Percentiles rank a stretch among this genome's conserved stretches.
phyloP scores from a whole-genome alignment of 2,329 filamentous ascomycete species.

The Pseudogymnoascus sp. region DNA sequence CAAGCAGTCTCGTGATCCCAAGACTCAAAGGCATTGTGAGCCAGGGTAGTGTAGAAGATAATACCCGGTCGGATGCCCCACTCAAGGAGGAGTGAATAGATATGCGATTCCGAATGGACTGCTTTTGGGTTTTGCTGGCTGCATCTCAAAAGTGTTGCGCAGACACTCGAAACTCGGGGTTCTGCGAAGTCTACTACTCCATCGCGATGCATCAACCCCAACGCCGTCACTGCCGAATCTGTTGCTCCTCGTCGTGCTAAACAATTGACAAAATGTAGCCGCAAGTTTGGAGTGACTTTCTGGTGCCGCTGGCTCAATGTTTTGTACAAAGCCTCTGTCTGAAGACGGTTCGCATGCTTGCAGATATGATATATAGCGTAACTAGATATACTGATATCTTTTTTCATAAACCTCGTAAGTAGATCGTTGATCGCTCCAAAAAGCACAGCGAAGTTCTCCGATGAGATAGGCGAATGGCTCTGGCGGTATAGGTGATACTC shows the following conservation, averaged over 20 bases:
- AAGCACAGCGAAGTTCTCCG: background rate
- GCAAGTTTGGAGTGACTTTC: constrained; percentile 18
- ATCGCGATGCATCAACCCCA: constrained; percentile 31
- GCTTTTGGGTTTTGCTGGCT: constrained; percentile 30
- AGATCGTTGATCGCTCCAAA: background rate
- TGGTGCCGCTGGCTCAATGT: constrained; percentile 16
- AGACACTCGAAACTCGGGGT: constrained; percentile 43
- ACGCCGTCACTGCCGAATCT: constrained; percentile 36
- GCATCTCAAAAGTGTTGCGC: constrained; percentile 36
- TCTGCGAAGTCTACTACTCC: constrained; percentile 41
- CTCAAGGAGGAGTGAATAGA: constrained; percentile 50
- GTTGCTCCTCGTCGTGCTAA: constrained; percentile 39
- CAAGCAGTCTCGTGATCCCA: constrained; percentile 56
- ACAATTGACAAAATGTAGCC: constrained; percentile 23
- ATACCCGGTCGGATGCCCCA: constrained; percentile 57
- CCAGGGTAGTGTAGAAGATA: constrained; percentile 56
- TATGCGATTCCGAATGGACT: constrained; percentile 41
- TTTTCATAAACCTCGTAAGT: background rate
- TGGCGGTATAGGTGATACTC: constrained; percentile 13
- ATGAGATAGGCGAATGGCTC: background rate
- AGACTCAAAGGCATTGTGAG: constrained; percentile 64
- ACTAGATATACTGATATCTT: background rate
- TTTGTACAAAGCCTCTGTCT: constrained; percentile 17
- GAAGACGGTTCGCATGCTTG: background rate
- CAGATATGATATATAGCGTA: background rate